Base-by-base conservation (phyloP, 2,329 filamentous ascomycete genomes). In the Dactylellina drechsleri region DNA sequence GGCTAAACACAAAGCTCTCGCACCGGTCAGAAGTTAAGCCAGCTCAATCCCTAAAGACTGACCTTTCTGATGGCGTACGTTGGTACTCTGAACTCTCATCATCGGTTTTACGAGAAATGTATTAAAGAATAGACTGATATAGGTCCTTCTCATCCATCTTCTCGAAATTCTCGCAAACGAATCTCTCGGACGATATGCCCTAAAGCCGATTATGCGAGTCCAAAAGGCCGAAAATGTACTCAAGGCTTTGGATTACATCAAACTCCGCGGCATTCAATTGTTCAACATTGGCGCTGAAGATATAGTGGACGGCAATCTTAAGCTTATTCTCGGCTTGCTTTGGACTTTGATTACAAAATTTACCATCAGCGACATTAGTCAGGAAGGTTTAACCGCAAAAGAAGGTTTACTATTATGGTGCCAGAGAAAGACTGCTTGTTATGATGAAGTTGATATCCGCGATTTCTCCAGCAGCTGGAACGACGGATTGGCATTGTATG, bases 201-300 rank as follows among this genome's bases (percentile, higher is more conserved):
- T 94, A 64, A 96, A 94, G 80, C 95, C 95, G 45, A 97, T 97
- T 84, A 86, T 99, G 79, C 92, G 95, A 70, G 95, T 99, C 61
- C 95, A 99, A 84, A 90, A 89, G 79, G 99, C 98, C 83, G 95
- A 99, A 83, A 99, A 99, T 87, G 94, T 95, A 82, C 98, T 98
- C 84, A 90, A 93, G 79, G 92, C 92, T 58, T 89, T 99, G 76
- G 90, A 97, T 83, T 99, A 95, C 80, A 93, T 99, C 84, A 96
- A 92, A 81, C 89, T 88, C 70, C 86, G 93, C 79, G 90, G 92
- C 18, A 98, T 99, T 77, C 94, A 97, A 82, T 92, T 99, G 90
- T 97, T 93, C 78, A 99, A 99, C 79, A 98, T 98, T 80, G 95
- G 95, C 62, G 95, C 95, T 6, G 95, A 98, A 83, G 95, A 99